Base-by-base conservation (phyloP, 2,329 filamentous ascomycete genomes). In the Phyllosticta paracitricarpa region DNA sequence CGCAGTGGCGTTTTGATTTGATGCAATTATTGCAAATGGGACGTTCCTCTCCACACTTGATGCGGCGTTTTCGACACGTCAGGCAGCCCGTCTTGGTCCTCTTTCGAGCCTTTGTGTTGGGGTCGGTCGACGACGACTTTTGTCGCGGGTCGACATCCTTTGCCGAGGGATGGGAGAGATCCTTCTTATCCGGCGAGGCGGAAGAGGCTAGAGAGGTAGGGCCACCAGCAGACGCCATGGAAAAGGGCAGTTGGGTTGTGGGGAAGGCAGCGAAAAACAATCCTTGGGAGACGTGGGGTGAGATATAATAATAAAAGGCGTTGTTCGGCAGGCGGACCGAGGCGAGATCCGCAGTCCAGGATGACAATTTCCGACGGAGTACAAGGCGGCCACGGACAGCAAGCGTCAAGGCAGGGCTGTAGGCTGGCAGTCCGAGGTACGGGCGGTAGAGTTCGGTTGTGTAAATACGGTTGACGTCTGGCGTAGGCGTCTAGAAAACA, bases 31-130 rank as follows among this genome's bases (percentile, higher is more conserved):
- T 85, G 75, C 90, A 94, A 28, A 82, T 88, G 26, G 90, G 90
- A 57, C 88, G 84, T 68, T 91, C 89, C 73, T 97, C 94, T 64
- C 94, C 94, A 74, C 94, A 99, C 76, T 97, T 99, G 75, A 99
- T 97, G 64, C 94, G 89, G 59, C 94, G 87, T 76, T 89, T 93
- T 65, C 94, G 88, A 76, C 94, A 99, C 62, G 94, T 97, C 63
- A 96, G 76, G 72, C 92, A 97, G 14, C 92, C 92, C 2, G 92
- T 96, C 77, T 97, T 97, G 58, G 92, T 96, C 68, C 92, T 70
- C 66, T 76, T 76, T 40, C 59, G 59, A 55, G 59, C 59, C n/a
- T 61, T 61, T 22, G 40, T 57, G 54, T 57, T 57, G 22, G 59
- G 2, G 54, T 54, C 59, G 22, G 59, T 48, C 14, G 59, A 53